Evolutionary conservation across 257 asterid genomes (phyloP), one percentile per base, ranked within the genome.

Genomic region (Catharanthus roseus): DNA sequence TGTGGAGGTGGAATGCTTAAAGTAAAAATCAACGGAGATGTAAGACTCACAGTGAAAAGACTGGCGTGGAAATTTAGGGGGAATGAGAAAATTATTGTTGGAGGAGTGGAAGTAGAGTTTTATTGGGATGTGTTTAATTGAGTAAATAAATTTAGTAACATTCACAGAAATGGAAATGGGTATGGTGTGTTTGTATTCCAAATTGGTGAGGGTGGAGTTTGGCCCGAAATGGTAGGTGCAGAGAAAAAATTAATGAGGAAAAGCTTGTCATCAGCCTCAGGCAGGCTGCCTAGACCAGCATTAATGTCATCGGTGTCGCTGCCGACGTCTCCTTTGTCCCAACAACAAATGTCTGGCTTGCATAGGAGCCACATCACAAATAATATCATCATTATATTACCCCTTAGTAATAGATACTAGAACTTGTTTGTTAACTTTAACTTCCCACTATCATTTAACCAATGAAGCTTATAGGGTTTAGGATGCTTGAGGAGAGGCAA

Each of bases 101-200:
- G 74, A 45, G 71, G 77, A 51, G 65, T 77, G 45, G 85, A 81
- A 67, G 80, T 81, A 62, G 70, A 75, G 23, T 81, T 81, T 71
- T 77, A 77, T 39, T 77, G 85, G 85, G 82, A 81, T 49, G 80
- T 81, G 16, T 81, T 81, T 31, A 81, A 81, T 74, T 81, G 85
- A 82, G 67, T 81, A 57, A 77, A 75, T 26, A 74, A 67, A 23
- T 33, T n/a, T n/a, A n/a, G 69, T 42, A 54, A 63, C 41, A 18
- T 34, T 15, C 39, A 73, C 29, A 70, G 69, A 44, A 69, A 70
- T 74, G 75, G 75, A 13, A 66, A 74, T 60, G 79, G 74, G 7
- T 74, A 78, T 56, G 82, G 85, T 23, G 80, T 81, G 44, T 81
- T 81, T 57, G 80, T 77, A 63, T 81, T 81, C 68, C 85, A 77